phyloP scores from a whole-genome alignment of 495 filamentous ascomycete genomes.

The Penicillium coffeae region DNA sequence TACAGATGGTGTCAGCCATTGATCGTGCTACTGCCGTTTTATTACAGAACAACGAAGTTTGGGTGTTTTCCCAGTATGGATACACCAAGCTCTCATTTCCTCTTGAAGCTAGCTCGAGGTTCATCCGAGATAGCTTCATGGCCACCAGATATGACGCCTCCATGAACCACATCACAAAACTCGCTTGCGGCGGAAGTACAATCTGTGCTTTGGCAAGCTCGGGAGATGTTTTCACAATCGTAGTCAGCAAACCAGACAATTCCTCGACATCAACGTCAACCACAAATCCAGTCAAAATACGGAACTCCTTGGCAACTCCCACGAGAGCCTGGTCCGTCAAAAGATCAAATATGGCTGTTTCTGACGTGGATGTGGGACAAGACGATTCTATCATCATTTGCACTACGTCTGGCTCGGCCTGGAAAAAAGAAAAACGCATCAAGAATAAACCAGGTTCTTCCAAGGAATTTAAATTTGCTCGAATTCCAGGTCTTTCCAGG shows the following conservation, averaged over 20 bases:
- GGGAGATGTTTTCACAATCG: conserved; percentile 82
- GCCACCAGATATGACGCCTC: conserved; percentile 63
- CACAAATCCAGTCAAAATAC: conserved; percentile 84
- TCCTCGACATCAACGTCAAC: conserved; percentile 64
- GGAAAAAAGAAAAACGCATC: conserved; percentile 74
- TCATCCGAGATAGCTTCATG: conserved; percentile 62
- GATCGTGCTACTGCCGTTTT: conserved; percentile 85
- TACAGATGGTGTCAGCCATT: conserved; percentile 79
- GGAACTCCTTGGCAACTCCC: conserved; percentile 68
- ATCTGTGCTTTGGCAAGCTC: conserved; percentile 79
- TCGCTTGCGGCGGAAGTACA: conserved; percentile 81
- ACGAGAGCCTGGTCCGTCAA: conserved; percentile 77
- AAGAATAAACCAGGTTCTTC: conserved; percentile 71
- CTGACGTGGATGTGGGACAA: conserved; percentile 82
- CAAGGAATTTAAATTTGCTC: conserved; percentile 86
- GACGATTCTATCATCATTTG: conserved; percentile 94
- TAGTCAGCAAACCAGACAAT: conserved; percentile 61
- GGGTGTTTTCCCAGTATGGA: conserved; percentile 89
- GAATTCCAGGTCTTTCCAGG: conserved; percentile 80
- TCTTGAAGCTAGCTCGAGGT: conserved; percentile 64
- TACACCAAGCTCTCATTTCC: conserved; percentile 84
- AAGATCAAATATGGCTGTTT: conserved; percentile 78
- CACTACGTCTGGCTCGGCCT: conserved; percentile 87
- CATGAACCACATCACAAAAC: conserved; percentile 63
- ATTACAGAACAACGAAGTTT: conserved; percentile 82